These are phyloP conservation scores for Quercus mongolica DNA, from an alignment of 306 rosid genomes.

Conservation along the genomic window DNA sequence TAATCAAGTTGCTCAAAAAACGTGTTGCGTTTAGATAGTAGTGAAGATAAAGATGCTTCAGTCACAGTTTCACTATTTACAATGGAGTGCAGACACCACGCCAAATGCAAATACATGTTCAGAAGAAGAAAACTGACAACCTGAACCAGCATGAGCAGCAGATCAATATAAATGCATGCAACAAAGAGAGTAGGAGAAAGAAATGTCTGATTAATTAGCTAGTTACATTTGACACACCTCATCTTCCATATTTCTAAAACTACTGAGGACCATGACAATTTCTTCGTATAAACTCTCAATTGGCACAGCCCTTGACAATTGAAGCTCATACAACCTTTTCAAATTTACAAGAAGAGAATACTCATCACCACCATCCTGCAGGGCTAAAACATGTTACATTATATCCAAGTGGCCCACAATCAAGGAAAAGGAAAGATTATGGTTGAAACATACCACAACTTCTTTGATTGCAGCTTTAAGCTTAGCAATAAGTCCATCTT, in stretches of 20 bases:
- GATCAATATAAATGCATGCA: constrained; percentile 21
- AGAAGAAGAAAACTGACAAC: constrained; percentile 80
- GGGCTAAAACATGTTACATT: constrained; percentile 24
- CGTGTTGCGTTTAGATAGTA: constrained; percentile 55
- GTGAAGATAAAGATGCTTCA: constrained; percentile 53
- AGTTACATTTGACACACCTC: constrained; percentile 59
- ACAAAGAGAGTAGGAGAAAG: neutral
- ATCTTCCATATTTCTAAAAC: constrained; percentile 62
- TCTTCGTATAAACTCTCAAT: constrained; percentile 57
- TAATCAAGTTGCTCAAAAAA: constrained; percentile 66
- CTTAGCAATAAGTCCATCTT: constrained; percentile 71
- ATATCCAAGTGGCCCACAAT: constrained; percentile 19
- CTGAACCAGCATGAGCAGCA: constrained; percentile 45
- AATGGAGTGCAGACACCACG: constrained; percentile 64
- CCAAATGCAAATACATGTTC: constrained; percentile 68
- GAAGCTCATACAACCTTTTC: constrained; percentile 93
- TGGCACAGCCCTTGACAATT: constrained; percentile 64
- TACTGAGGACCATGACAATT: constrained; percentile 57
- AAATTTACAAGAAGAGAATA: constrained; percentile 92
- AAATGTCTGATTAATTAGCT: constrained; percentile 8
- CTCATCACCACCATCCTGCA: constrained; percentile 97
- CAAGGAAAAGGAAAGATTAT: constrained; percentile 17
- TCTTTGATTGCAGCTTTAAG: constrained; percentile 77
- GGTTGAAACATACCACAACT: constrained; percentile 59
- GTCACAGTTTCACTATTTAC: constrained; percentile 50